Conservation (phyloP, 2,329 filamentous ascomycete genomes). For the Tolypocladium amazonense region DNA sequence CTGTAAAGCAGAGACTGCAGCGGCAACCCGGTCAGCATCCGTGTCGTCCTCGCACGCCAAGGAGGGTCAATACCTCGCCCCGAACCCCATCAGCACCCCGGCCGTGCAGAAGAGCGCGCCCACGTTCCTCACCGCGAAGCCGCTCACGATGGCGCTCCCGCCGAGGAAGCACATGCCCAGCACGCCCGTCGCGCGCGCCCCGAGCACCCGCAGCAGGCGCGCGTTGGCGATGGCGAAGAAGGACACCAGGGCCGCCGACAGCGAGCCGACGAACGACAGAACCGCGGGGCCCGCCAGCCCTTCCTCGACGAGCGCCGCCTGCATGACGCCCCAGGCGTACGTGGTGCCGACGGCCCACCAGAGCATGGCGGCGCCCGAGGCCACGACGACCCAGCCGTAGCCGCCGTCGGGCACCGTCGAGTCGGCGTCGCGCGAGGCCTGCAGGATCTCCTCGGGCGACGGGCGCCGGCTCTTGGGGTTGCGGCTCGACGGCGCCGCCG, state of each 20-base stretch:
- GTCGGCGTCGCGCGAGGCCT: slow-evolving; percentile 33
- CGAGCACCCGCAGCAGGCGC: slow-evolving; percentile 37
- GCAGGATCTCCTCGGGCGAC: slow-evolving; percentile 16
- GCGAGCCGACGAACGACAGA: slow-evolving; percentile 47
- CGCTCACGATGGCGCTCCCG: slow-evolving; percentile 33
- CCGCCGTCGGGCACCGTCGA: slow-evolving; percentile 40
- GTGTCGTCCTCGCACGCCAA: background rate
- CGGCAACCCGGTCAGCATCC: background rate
- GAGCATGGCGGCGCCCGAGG: slow-evolving; percentile 35
- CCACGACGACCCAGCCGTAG: slow-evolving; percentile 46
- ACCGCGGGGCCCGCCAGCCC: slow-evolving; percentile 37
- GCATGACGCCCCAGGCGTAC: slow-evolving; percentile 51
- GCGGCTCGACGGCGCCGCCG: background rate
- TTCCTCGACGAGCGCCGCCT: slow-evolving; percentile 41
- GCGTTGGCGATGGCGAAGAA: slow-evolving; percentile 41
- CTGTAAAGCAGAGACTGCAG: background rate
- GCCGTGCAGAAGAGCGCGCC: background rate
- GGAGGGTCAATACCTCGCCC: background rate
- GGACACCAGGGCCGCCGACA: slow-evolving; percentile 38
- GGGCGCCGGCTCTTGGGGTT: background rate
- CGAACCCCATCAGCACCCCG: background rate
- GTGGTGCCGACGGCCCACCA: slow-evolving; percentile 47
- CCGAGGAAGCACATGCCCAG: slow-evolving; percentile 40
- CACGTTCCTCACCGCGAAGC: slow-evolving; percentile 17
- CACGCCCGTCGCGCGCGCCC: slow-evolving; percentile 33